Evolutionary conservation across 495 filamentous ascomycete species (phyloP), one percentile per base, ranked within the genome.

Genomic region (Antarctomyces pellizariae): DNA sequence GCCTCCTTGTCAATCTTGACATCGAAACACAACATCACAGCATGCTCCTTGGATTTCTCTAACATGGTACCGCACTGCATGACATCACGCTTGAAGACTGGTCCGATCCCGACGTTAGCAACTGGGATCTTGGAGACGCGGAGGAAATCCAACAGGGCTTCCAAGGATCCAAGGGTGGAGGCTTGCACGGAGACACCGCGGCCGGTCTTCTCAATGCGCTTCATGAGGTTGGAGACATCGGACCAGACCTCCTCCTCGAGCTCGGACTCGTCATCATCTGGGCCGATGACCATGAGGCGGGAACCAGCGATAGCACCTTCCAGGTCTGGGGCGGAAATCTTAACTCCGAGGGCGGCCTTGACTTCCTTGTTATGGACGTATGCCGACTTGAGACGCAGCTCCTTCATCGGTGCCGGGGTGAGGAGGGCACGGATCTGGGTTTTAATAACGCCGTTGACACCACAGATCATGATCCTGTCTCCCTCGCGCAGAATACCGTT

Each of bases 361-460:
- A 93, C 83, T 50, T 92, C 80, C 57, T 95, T 92, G 57, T 99
- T 92, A 54, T 99, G 89, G 7, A 99, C 83, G 37, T 99, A 99
- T 32, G 67, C 59, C 3, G 80, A 90, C 44, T 67, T 97, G 37
- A 99, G 62, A 42, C 89, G 75, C 36, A 99, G 52, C 50, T 99
- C 89, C 50, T 78, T 91, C 41, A 99, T 66, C 24, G 79, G 74
- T 9, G 86, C 84, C 0, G 89, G 89, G 2, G 89, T 99, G 22
- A 99, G 57, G 13, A 99, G 62, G n/a, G 89, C 89, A 56, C 89
- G 67, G 41, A 99, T 84, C 36, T 91, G 91, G 4, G 89, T 99
- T 33, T 67, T 56, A 44, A 99, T 99, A 30, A 78, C 70, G 16
- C 89, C 89, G 33, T 92, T 84, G 5, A 82, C 69, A 61, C 89